Conservation (phyloP, 2,329 filamentous ascomycete species). For the Trichoderma gracile region DNA sequence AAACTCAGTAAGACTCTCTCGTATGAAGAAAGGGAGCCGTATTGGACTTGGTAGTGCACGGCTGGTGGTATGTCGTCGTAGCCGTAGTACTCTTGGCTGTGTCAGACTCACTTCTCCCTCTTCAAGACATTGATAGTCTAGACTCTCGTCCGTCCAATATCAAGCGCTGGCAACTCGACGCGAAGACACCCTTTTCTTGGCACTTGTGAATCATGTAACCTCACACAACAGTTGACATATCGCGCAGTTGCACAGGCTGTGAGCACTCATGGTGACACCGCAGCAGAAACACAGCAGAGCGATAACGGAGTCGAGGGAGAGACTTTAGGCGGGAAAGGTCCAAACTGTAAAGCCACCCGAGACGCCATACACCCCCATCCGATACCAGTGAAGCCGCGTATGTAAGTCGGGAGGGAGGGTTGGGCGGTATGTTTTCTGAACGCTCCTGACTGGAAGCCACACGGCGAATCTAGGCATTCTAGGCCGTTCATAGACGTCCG, state of each 20-base stretch:
- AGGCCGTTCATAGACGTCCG: background rate
- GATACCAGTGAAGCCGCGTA: background rate
- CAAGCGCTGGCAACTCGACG: constrained; percentile 14
- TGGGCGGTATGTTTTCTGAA: background rate
- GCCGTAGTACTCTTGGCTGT: background rate
- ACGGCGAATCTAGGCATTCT: background rate
- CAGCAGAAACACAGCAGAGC: constrained; percentile 6
- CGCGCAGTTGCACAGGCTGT: background rate
- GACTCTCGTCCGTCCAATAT: background rate
- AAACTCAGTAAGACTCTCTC: background rate
- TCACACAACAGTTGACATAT: background rate
- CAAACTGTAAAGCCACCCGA: constrained; percentile 15
- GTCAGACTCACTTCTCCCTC: background rate
- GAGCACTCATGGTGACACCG: background rate
- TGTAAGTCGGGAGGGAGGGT: too few relatives aligned
- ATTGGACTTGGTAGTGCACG: background rate
- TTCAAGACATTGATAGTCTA: constrained; percentile 10
- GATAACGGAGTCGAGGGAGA: constrained; percentile 13
- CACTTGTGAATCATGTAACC: constrained; percentile 6
- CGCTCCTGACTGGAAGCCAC: constrained; percentile 3
- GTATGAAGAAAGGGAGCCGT: constrained; percentile 5
- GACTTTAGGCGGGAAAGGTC: constrained; percentile 6
- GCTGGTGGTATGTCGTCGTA: too few relatives aligned
- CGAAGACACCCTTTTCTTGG: constrained; percentile 11
- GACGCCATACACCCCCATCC: constrained; percentile 3